Percentiles rank a stretch among this genome's conserved stretches.
Conservation (phyloP, 2,329 filamentous ascomycete genomes). For the Pseudogymnoascus sp. region DNA sequence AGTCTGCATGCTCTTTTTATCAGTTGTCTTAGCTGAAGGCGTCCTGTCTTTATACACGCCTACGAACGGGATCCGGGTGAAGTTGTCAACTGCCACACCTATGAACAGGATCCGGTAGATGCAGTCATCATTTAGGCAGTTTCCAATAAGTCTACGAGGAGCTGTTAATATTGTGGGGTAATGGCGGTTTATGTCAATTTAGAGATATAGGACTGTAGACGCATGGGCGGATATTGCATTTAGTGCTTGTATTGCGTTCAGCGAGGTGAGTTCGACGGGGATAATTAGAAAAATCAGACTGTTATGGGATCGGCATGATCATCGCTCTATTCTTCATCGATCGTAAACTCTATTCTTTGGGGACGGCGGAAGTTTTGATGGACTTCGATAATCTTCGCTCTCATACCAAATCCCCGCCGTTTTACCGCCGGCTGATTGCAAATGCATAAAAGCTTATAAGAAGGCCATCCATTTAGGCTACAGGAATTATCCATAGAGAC, state of each 20-base stretch:
- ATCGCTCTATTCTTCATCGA: not conserved
- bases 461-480: not conserved
- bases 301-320: not conserved
- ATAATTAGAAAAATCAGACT: not conserved
- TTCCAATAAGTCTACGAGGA: not conserved
- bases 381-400: not conserved
- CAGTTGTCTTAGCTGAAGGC: not conserved
- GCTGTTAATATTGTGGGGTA: not conserved
- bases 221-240: not conserved
- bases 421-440: slow-evolving; percentile 1
- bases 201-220: not conserved
- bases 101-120: not conserved
- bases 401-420: not conserved
- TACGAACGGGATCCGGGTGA: not conserved
- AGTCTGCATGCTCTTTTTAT: not conserved
- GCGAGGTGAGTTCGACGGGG: not conserved
- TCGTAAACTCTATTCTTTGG: slow-evolving; percentile 1
- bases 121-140: slow-evolving; percentile 4
- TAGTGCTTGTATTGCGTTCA: not conserved
- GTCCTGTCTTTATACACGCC: not conserved
- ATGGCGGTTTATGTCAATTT: not conserved
- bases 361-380: not conserved
- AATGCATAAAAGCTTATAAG: not conserved
- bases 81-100: not conserved
- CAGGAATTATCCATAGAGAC: not conserved